These are phyloP conservation scores for Canavalia gladiata DNA, from an alignment of 306 rosid genomes.

Conservation along the genomic window DNA sequence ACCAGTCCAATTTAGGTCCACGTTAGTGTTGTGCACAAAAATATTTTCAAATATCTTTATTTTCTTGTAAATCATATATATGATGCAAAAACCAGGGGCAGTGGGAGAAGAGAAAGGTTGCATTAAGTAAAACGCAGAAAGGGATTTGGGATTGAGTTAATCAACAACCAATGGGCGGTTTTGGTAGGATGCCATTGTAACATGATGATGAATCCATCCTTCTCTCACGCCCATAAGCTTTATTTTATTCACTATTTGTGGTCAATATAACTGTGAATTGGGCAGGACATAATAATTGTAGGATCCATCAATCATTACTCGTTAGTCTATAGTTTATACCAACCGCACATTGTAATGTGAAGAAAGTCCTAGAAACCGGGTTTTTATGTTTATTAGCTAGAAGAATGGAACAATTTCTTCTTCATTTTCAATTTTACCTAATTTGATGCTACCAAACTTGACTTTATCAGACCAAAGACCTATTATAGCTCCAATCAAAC, in stretches of 20 bases:
- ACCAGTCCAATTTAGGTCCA: conserved; percentile 2
- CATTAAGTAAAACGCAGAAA: conserved; percentile 8
- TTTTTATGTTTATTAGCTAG: conserved; percentile 18
- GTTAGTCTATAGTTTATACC: conserved; percentile 18
- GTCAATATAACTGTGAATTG: conserved; percentile 22
- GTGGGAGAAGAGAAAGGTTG: conserved; percentile 10
- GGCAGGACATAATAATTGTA: conserved; percentile 32
- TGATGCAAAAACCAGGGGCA: conserved; percentile 64
- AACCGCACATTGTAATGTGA: conserved; percentile 54
- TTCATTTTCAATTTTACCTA: no score
- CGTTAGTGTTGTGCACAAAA: neutral
- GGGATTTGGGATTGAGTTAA: neutral
- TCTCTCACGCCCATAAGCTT: conserved; percentile 10
- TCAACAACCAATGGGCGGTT: conserved; percentile 53
- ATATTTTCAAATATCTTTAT: conserved; percentile 22
- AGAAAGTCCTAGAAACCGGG: conserved; percentile 38
- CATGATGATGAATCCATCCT: conserved; percentile 7
- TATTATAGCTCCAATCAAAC: neutral
- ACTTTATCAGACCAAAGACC: neutral
- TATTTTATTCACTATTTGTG: conserved; percentile 33
- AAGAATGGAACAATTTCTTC: conserved; percentile 13
- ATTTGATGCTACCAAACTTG: conserved; percentile 22
- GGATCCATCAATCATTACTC: neutral
- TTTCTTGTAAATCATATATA: neutral
- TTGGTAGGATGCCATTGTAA: conserved; percentile 40